Evolutionary conservation across 345 rosid species (phyloP).

Genomic region (Gossypium herbaceum): DNA sequence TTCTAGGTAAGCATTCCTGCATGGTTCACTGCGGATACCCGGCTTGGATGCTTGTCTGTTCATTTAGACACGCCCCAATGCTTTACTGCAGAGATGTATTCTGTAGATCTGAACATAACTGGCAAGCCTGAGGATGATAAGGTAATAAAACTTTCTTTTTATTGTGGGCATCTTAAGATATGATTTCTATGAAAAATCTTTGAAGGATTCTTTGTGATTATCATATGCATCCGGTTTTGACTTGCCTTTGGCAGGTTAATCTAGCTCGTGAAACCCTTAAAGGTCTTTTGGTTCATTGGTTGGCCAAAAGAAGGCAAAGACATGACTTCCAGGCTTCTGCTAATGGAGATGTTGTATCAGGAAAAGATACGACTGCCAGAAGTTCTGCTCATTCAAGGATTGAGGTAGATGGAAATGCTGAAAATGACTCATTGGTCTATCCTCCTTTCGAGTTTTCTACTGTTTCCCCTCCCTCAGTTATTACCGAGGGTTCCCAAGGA

Average conservation of each 20-base stretch:
- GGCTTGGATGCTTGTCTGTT: slow-evolving; percentile 91
- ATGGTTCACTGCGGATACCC: slow-evolving; percentile 91
- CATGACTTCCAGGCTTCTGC: slow-evolving; percentile 59
- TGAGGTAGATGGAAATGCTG: slow-evolving; percentile 67
- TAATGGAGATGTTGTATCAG: slow-evolving; percentile 66
- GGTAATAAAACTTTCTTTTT: slow-evolving; percentile 34
- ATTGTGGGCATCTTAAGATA: neutral
- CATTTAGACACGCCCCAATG: slow-evolving; percentile 99
- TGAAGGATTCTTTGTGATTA: neutral
- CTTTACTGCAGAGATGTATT: slow-evolving; percentile 98
- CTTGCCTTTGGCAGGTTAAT: slow-evolving; percentile 57
- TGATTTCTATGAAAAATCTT: neutral
- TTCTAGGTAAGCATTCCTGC: slow-evolving; percentile 95
- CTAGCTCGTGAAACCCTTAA: slow-evolving; percentile 95
- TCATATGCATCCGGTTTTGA: neutral
- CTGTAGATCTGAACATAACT: slow-evolving; percentile 81
- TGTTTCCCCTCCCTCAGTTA: slow-evolving; percentile 79
- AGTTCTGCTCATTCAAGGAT: slow-evolving; percentile 53
- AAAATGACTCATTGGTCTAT: slow-evolving; percentile 74
- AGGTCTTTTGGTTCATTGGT: slow-evolving; percentile 89
- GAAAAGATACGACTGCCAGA: slow-evolving; percentile 58
- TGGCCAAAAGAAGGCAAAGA: slow-evolving; percentile 76
- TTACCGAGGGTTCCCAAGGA: slow-evolving; percentile 97
- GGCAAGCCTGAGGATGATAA: slow-evolving; percentile 98
- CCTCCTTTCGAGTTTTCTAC: slow-evolving; percentile 90